Conservation (phyloP, 441 rosid species). For the Pelargonium cotyledonis region DNA sequence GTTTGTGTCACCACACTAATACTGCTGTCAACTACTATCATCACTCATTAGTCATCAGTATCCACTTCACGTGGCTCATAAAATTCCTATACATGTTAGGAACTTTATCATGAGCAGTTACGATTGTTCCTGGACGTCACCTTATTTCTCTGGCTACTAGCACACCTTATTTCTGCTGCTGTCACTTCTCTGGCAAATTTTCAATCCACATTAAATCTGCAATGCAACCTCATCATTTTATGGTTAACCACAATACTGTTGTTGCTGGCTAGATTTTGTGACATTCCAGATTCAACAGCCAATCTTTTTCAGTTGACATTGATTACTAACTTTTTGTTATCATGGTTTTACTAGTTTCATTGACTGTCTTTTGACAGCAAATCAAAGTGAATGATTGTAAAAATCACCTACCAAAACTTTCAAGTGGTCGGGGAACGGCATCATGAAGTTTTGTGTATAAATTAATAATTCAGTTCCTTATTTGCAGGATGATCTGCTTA, state of each 20-base stretch:
- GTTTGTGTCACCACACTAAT: not conserved
- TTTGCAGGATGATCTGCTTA: conserved; percentile 91
- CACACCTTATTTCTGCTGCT: not conserved
- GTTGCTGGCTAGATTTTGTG: not conserved
- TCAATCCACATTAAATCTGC: not conserved
- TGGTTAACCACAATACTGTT: not conserved
- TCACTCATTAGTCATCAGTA: not conserved
- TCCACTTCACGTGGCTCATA: not conserved
- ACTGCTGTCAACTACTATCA: no score
- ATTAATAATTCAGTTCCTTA: not conserved
- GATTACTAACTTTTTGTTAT: not conserved
- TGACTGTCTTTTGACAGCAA: not conserved
- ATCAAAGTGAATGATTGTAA: not conserved
- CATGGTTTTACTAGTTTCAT: not conserved
- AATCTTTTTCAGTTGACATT: not conserved
- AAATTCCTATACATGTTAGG: not conserved
- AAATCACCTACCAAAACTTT: not conserved
- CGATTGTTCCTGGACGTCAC: not conserved
- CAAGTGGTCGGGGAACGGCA: not conserved
- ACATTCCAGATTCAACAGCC: not conserved
- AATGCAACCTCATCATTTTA: not conserved
- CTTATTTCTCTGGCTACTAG: not conserved
- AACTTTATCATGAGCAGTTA: not conserved
- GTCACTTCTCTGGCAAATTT: conserved; percentile 2
- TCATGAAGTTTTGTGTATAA: conserved; percentile 12